Conservation (phyloP, 257 asterid genomes). For the Orobanche coerulescens region DNA sequence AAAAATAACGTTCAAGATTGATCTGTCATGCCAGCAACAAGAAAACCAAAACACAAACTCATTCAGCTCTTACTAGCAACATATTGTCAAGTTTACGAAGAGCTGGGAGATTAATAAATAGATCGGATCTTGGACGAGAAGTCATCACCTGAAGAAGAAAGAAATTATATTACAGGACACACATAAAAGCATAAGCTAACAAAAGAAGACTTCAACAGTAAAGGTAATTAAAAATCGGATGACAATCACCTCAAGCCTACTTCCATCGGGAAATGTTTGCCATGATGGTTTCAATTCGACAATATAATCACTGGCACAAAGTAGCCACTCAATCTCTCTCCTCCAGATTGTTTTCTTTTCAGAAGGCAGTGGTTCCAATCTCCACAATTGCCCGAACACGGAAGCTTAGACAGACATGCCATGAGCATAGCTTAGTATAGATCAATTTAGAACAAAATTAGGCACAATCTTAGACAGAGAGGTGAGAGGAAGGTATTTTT, state of each 20-base stretch:
- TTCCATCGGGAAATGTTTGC: constrained; percentile 81
- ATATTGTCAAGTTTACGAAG: constrained; percentile 78
- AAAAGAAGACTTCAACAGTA: not conserved
- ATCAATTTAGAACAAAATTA: not conserved
- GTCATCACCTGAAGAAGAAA: constrained; percentile 57
- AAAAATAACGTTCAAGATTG: not conserved
- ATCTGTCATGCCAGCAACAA: not conserved
- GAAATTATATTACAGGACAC: too few relatives aligned
- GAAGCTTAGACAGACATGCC: constrained; percentile 35
- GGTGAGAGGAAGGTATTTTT: not conserved
- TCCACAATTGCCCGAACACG: constrained; percentile 84
- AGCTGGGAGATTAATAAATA: constrained; percentile 75
- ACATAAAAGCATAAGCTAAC: not conserved
- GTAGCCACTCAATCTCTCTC: constrained; percentile 80
- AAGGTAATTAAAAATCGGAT: not conserved
- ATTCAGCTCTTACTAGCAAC: constrained; percentile 49
- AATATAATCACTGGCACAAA: constrained; percentile 70
- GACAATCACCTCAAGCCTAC: constrained; percentile 53
- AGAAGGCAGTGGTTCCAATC: constrained; percentile 59
- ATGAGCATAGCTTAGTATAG: constrained; percentile 43
- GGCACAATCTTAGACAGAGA: not conserved
- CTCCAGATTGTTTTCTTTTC: constrained; percentile 72
- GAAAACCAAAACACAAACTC: not conserved
- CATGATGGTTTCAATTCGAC: constrained; percentile 68
- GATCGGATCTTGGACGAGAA: constrained; percentile 60